Percentiles rank a stretch among this genome's conserved stretches.
phyloP scores from a whole-genome alignment of 1,284 basidiomycete species.

The Moesziomyces antarcticus region DNA sequence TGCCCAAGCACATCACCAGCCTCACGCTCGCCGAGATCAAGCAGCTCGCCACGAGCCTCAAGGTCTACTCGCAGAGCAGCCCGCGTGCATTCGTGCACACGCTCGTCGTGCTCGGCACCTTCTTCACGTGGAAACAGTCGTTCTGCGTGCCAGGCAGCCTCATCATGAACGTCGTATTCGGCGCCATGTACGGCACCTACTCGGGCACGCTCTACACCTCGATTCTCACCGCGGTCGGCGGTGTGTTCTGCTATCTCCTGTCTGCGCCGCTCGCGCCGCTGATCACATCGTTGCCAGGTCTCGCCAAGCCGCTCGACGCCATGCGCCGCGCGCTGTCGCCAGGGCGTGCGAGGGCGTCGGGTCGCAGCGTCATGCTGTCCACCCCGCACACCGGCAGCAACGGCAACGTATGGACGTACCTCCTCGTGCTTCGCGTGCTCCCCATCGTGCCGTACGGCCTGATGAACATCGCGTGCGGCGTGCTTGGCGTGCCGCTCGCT shows the following conservation, averaged over 20 bases:
- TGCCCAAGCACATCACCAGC: conserved; percentile 62
- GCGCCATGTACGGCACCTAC: conserved; percentile 66
- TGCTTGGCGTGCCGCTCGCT: conserved; percentile 62
- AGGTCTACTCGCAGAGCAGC: conserved; percentile 54
- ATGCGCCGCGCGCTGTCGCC: conserved; percentile 59
- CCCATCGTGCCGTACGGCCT: conserved; percentile 66
- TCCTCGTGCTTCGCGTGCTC: conserved; percentile 63
- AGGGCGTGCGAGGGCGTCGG: conserved; percentile 32
- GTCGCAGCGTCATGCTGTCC: conserved; percentile 45
- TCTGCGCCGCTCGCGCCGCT: conserved; percentile 55
- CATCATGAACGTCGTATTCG: conserved; percentile 67
- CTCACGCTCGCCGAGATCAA: conserved; percentile 64
- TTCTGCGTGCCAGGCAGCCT: conserved; percentile 64
- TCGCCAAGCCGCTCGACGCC: conserved; percentile 58
- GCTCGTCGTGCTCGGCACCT: conserved; percentile 55
- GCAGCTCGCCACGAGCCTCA: conserved; percentile 56
- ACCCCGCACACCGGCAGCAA: conserved; percentile 18
- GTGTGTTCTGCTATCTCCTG: conserved; percentile 62
- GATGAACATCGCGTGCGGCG: conserved; percentile 67
- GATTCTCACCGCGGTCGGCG: conserved; percentile 63
- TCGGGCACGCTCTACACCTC: conserved; percentile 61
- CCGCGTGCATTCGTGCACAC: conserved; percentile 54
- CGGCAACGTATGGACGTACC: conserved; percentile 60
- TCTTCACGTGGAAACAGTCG: conserved; percentile 66
- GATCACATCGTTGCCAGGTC: conserved; percentile 55